phyloP scores from a whole-genome alignment of 1,284 basidiomycete genomes.

The Mixia osmundae region DNA sequence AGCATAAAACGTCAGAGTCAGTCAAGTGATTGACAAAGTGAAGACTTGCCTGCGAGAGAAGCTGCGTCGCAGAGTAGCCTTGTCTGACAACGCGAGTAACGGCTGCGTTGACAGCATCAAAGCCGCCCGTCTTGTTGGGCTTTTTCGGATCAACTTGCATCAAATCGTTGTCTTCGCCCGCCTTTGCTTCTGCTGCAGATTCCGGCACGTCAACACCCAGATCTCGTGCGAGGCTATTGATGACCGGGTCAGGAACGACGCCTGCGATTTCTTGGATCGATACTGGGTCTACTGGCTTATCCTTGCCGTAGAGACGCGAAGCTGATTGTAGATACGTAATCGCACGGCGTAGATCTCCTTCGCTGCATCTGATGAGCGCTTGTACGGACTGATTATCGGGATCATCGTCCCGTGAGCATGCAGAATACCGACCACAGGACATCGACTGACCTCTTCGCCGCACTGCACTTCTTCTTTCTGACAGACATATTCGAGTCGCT shows the following conservation, averaged over 20 bases:
- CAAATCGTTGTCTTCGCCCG: constrained; percentile 24
- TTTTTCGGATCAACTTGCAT: constrained; percentile 27
- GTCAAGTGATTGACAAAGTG: background rate
- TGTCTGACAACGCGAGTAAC: constrained; percentile 57
- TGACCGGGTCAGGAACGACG: constrained; percentile 54
- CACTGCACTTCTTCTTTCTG: constrained; percentile 28
- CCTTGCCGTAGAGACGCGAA: constrained; percentile 44
- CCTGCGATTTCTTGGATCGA: constrained; percentile 89
- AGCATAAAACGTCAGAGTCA: background rate
- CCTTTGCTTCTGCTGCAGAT: constrained; percentile 5
- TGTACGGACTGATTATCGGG: constrained; percentile 31
- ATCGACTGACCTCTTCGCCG: constrained; percentile 16
- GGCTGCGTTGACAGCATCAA: constrained; percentile 43
- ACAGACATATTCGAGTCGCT: constrained; percentile 61
- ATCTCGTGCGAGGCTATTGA: constrained; percentile 41
- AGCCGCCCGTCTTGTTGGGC: constrained; percentile 26
- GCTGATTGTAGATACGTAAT: constrained; percentile 97
- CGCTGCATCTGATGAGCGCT: constrained; percentile 52
- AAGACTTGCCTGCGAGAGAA: constrained; percentile 52
- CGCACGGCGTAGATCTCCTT: constrained; percentile 86
- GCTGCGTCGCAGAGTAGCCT: constrained; percentile 79
- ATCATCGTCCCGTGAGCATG: background rate
- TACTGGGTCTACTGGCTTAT: constrained; percentile 39
- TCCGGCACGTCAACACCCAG: constrained; percentile 44
- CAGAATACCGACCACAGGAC: background rate